A percentile compares a stretch with the other conserved stretches of the same genome.
These are phyloP conservation scores for Halteria grandinella DNA, from an alignment of 73 alveolate genomes.

Conservation along the genomic window DNA sequence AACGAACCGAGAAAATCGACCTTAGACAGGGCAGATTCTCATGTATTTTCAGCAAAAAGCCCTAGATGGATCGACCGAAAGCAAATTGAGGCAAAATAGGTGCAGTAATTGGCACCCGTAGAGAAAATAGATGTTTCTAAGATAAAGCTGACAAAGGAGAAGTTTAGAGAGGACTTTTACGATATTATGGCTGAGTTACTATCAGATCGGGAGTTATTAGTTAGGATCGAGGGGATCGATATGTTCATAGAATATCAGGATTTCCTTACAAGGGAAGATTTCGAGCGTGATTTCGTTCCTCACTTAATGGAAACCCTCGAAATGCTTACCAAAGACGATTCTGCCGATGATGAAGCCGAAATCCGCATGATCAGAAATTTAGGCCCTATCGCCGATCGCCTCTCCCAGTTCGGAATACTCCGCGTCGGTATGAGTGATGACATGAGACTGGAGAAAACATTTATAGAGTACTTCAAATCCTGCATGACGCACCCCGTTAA, in stretches of 20 bases:
- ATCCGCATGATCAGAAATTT: neutral
- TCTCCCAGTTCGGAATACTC: neutral
- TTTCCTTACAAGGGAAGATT: neutral
- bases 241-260: slow-evolving; percentile 15
- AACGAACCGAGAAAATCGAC: neutral
- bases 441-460: neutral
- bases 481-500: neutral
- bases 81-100: neutral
- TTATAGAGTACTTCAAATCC: neutral
- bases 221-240: slow-evolving; percentile 25
- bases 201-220: slow-evolving; percentile 22
- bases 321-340: slow-evolving; percentile 14
- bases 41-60: too few species aligned
- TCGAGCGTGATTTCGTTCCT: slow-evolving; percentile 26
- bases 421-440: too few species aligned
- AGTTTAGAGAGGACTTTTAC: slow-evolving; percentile 10
- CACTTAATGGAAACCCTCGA: slow-evolving; percentile 6
- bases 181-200: slow-evolving; percentile 19
- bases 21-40: too few species aligned
- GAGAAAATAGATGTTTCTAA: too few species aligned
- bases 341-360: slow-evolving; percentile 26
- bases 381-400: slow-evolving; percentile 24
- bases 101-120: neutral
- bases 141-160: slow-evolving; percentile 14
- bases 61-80: too few species aligned